Conservation (phyloP, 2,329 filamentous ascomycete species). For the Aureobasidium melanogenum region DNA sequence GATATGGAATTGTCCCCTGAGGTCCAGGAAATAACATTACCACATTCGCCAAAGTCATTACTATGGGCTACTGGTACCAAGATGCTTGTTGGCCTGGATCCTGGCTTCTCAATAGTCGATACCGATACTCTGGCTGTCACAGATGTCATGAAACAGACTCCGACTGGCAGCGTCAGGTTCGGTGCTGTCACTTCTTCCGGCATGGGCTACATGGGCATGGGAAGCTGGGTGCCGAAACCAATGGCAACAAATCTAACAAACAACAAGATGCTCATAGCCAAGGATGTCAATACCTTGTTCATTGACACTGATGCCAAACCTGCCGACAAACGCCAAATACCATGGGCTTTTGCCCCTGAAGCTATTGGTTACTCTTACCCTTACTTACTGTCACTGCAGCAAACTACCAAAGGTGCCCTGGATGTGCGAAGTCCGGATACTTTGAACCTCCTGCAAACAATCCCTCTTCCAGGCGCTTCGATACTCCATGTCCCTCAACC, state of each 20-base stretch:
- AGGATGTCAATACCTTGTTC: slow-evolving; percentile 93
- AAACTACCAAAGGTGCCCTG: slow-evolving; percentile 65
- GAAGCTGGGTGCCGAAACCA: slow-evolving; percentile 83
- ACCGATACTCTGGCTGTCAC: slow-evolving; percentile 63
- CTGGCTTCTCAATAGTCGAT: slow-evolving; percentile 84
- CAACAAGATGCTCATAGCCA: slow-evolving; percentile 84
- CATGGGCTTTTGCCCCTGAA: slow-evolving; percentile 81
- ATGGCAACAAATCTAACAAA: slow-evolving; percentile 74
- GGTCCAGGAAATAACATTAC: slow-evolving; percentile 65
- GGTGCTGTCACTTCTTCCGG: slow-evolving; percentile 74
- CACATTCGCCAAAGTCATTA: slow-evolving; percentile 77
- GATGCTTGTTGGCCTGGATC: slow-evolving; percentile 82
- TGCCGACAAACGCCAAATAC: slow-evolving; percentile 77
- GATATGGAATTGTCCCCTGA: slow-evolving; percentile 78
- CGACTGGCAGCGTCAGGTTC: slow-evolving; percentile 60
- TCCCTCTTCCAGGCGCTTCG: slow-evolving; percentile 70
- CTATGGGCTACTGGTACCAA: slow-evolving; percentile 86
- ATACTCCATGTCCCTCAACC: slow-evolving; percentile 87
- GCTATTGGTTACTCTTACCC: slow-evolving; percentile 94
- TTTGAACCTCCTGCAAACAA: slow-evolving; percentile 76
- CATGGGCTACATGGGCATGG: slow-evolving; percentile 96
- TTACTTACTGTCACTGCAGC: slow-evolving; percentile 80
- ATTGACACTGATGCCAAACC: slow-evolving; percentile 76
- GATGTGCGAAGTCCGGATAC: slow-evolving; percentile 93
- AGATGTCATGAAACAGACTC: slow-evolving; percentile 71